Percentiles rank a stretch among this genome's conserved stretches.
phyloP scores from a whole-genome alignment of 192 early-diverging fungal genomes.

The Pecoramyces ruminantium region DNA sequence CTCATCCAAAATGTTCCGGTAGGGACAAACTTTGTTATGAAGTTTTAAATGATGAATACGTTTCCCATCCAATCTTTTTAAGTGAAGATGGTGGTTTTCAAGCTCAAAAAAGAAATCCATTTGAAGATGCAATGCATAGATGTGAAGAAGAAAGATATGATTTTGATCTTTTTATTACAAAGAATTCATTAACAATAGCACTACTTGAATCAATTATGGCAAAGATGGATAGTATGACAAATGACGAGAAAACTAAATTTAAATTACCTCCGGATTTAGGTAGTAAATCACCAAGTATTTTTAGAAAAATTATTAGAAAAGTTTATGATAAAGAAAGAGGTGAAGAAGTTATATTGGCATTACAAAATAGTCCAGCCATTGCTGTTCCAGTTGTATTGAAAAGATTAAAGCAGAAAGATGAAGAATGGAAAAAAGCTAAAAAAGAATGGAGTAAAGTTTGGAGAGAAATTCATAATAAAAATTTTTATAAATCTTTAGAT shows the following conservation, averaged over 20 bases:
- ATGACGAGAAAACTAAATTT: conserved; percentile 57
- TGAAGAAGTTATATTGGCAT: conserved; percentile 72
- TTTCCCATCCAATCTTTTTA: conserved; percentile 80
- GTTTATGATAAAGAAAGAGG: conserved; percentile 81
- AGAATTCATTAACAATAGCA: conserved; percentile 75
- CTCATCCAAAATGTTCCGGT: conserved; percentile 58
- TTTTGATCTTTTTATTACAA: conserved; percentile 93
- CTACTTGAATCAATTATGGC: conserved; percentile 78
- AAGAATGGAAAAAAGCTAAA: conserved; percentile 87
- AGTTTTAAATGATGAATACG: conserved; percentile 92
- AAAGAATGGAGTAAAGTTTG: conserved; percentile 94
- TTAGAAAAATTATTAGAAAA: conserved; percentile 84
- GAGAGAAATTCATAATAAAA: conserved; percentile 84
- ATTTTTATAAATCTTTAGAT: conserved; percentile 88
- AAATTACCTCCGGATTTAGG: conserved; percentile 60
- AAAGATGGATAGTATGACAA: conserved; percentile 63
- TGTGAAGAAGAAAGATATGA: conserved; percentile 96
- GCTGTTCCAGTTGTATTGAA: conserved; percentile 87
- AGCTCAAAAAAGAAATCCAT: conserved; percentile 76
- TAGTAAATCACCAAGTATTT: conserved; percentile 63
- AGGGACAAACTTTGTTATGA: conserved; percentile 81
- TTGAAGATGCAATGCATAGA: conserved; percentile 85
- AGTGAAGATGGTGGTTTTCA: conserved; percentile 82
- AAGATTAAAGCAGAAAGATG: conserved; percentile 94
- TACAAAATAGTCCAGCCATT: conserved; percentile 79